These are phyloP conservation scores for Pseudogymnoascus verrucosus DNA, from an alignment of 2,329 filamentous ascomycete species.

Conservation along the genomic window DNA sequence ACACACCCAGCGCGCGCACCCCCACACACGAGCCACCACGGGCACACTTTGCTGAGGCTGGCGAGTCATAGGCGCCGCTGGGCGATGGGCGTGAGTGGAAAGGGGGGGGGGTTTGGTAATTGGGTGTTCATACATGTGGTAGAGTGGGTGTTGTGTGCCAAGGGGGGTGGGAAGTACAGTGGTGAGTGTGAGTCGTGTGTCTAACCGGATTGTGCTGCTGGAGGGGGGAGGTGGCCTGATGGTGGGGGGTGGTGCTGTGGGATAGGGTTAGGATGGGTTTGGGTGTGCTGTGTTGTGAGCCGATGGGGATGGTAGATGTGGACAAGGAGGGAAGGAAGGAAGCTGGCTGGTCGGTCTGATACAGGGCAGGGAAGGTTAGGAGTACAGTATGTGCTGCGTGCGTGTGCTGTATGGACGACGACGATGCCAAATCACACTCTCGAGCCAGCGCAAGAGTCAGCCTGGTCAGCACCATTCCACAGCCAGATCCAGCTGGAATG, in stretches of 20 bases:
- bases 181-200: slow-evolving; percentile 2
- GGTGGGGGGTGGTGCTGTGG: neutral
- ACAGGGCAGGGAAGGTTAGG: neutral
- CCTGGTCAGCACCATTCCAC: too few species aligned
- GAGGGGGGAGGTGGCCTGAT: neutral
- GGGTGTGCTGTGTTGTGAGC: neutral
- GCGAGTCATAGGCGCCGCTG: neutral
- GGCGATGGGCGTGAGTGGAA: neutral
- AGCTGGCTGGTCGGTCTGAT: too few species aligned
- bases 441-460: neutral
- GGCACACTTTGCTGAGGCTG: neutral
- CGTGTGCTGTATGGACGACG: neutral
- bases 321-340: neutral
- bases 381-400: neutral
- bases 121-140: neutral
- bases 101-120: neutral
- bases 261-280: neutral
- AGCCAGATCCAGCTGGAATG: neutral
- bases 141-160: neutral
- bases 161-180: neutral
- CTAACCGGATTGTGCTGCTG: neutral
- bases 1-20: neutral
- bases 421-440: neutral
- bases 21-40: neutral
- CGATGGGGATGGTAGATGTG: neutral